phyloP scores from a whole-genome alignment of 257 asterid species.

The Phtheirospermum japonicum region DNA sequence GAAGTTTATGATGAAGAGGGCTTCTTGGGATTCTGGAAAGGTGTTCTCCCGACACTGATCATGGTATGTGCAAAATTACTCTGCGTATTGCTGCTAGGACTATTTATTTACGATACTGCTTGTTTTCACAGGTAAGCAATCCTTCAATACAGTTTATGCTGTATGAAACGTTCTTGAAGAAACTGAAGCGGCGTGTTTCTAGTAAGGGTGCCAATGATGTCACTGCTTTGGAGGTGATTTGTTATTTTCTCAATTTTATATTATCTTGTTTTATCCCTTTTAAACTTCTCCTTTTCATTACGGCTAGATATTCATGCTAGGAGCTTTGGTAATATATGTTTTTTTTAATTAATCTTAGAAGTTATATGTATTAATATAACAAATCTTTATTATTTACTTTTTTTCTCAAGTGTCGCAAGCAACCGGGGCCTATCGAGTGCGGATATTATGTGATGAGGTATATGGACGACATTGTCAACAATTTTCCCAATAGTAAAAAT shows the following conservation, averaged over 20 bases:
- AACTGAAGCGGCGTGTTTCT: constrained; percentile 58
- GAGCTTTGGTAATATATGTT: constrained; percentile 98
- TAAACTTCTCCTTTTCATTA: constrained; percentile 2
- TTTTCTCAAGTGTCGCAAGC: too few species aligned
- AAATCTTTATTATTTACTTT: too few species aligned
- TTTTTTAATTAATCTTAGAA: too few species aligned
- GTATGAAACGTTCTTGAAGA: constrained; percentile 88
- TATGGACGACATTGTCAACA: too few species aligned
- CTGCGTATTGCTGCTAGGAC: constrained; percentile 26
- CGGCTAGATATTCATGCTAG: constrained; percentile 80
- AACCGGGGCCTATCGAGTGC: too few species aligned
- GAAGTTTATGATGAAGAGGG: constrained; percentile 92
- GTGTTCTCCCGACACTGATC: constrained; percentile 88
- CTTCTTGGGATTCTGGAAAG: constrained; percentile 88
- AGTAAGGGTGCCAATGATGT: constrained; percentile 47
- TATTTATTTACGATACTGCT: constrained; percentile 33
- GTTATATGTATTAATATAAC: too few species aligned
- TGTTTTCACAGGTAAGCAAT: constrained; percentile 79
- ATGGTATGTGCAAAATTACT: constrained; percentile 65
- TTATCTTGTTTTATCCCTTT: too few species aligned
- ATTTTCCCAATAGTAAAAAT: too few species aligned
- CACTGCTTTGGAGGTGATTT: constrained; percentile 77
- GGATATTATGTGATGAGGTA: too few species aligned
- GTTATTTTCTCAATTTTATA: too few species aligned
- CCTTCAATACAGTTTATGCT: constrained; percentile 97